Percentiles rank a stretch among this genome's conserved stretches.
phyloP scores from a whole-genome alignment of 1,284 basidiomycete species.

The Moesziomyces sp. region DNA sequence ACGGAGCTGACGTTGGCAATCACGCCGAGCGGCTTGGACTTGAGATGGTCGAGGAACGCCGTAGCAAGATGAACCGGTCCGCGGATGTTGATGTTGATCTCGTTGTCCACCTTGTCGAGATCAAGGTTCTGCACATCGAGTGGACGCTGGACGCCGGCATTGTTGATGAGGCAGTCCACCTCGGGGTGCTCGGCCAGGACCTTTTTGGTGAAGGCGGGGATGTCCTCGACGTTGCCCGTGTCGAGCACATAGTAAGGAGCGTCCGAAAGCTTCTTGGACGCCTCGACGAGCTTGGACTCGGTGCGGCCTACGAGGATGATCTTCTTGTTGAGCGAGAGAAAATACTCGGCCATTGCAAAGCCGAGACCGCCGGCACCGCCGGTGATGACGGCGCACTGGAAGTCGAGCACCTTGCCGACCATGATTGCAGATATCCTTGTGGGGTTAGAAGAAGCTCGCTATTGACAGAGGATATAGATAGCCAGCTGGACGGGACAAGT shows the following conservation, averaged over 20 bases:
- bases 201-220: conserved; percentile 62
- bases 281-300: conserved; percentile 64
- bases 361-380: conserved; percentile 58
- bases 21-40: conserved; percentile 49
- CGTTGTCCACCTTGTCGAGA: conserved; percentile 57
- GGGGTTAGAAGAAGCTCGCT: too few species aligned
- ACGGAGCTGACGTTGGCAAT: conserved; percentile 63
- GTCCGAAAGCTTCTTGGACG: conserved; percentile 63
- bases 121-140: conserved; percentile 60
- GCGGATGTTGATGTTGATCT: conserved; percentile 62
- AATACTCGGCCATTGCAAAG: conserved; percentile 68
- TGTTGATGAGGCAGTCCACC: conserved; percentile 69
- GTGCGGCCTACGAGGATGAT: conserved; percentile 68
- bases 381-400: conserved; percentile 61
- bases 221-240: conserved; percentile 63
- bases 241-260: conserved; percentile 68
- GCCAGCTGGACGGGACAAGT: too few species aligned
- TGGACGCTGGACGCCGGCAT: conserved; percentile 68
- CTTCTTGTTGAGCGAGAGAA: conserved; percentile 67
- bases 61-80: conserved; percentile 62
- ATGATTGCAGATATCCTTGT: not conserved
- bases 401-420: conserved; percentile 52
- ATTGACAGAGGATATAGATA: too few species aligned
- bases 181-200: conserved; percentile 68
- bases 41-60: conserved; percentile 58